phyloP scores from a whole-genome alignment of 192 early-diverging fungal species.

The Bifiguratus adelaidae region DNA sequence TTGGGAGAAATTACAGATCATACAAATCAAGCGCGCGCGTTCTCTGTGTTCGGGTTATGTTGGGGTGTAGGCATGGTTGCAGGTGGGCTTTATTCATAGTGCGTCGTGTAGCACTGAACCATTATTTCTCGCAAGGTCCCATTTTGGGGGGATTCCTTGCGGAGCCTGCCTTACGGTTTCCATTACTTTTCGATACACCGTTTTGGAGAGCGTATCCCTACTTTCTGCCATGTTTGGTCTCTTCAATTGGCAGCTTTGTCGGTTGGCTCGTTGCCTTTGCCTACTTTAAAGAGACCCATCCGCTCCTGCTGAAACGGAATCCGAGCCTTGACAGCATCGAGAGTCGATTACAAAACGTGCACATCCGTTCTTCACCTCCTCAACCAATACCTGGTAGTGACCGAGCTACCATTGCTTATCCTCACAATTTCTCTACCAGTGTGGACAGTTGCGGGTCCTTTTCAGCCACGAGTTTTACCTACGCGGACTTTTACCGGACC shows the following conservation, averaged over 20 bases:
- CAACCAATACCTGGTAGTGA: no score
- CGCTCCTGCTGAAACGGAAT: no score
- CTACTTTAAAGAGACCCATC: constrained; percentile 49
- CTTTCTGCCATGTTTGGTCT: constrained; percentile 70
- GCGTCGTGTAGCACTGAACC: no score
- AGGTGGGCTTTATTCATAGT: constrained; percentile 40
- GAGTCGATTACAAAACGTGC: no score
- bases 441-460: no score
- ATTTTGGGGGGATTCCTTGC: constrained; percentile 69
- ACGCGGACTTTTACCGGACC: no score
- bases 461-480: no score
- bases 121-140: no score
- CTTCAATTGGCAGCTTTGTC: constrained; percentile 41
- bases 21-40: constrained; percentile 69
- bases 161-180: constrained; percentile 58
- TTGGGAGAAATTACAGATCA: constrained; percentile 77
- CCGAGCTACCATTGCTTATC: no score
- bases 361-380: no score
- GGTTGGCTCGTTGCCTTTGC: constrained; percentile 52
- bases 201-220: constrained; percentile 67
- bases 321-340: no score
- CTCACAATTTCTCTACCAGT: no score
- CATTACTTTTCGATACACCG: constrained; percentile 33
- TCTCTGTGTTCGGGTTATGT: constrained; percentile 60
- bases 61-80: constrained; percentile 53